Evolutionary conservation across 2,329 filamentous ascomycete genomes (phyloP).

Genomic region (Aureobasidium sp.): DNA sequence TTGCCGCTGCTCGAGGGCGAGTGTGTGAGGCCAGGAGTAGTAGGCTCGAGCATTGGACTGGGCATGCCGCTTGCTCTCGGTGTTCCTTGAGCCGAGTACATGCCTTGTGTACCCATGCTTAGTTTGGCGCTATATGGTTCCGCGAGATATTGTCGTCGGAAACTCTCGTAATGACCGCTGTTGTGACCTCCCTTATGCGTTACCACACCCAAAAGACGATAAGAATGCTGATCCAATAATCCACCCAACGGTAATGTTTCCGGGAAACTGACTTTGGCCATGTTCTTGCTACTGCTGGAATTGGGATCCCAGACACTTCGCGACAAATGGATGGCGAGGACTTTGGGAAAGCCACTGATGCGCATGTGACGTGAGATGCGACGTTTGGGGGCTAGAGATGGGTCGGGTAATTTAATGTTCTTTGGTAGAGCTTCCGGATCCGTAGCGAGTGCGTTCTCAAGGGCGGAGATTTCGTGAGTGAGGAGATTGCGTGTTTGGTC

Average conservation of each 20-base stretch:
- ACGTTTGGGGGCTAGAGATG: constrained; percentile 65
- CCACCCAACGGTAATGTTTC: constrained; percentile 78
- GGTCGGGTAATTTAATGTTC: constrained; percentile 65
- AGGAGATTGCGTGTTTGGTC: constrained; percentile 36
- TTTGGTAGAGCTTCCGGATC: constrained; percentile 73
- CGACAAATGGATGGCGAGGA: constrained; percentile 86
- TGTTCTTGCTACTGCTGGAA: constrained; percentile 74
- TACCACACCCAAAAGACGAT: constrained; percentile 77
- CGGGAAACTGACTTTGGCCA: constrained; percentile 86
- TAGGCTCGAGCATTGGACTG: constrained; percentile 17
- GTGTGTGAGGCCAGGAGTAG: background rate
- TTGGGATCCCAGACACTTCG: constrained; percentile 81
- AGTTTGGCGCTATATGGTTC: constrained; percentile 76
- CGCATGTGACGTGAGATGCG: constrained; percentile 81
- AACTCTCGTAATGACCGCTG: constrained; percentile 95
- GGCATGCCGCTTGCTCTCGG: constrained; percentile 22
- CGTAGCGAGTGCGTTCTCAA: constrained; percentile 61
- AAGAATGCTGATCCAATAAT: constrained; percentile 66
- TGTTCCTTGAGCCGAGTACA: constrained; percentile 53
- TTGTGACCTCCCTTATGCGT: constrained; percentile 94
- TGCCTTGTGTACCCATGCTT: constrained; percentile 65
- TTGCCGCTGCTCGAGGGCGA: constrained; percentile 4
- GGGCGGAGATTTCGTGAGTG: constrained; percentile 51
- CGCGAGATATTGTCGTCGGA: constrained; percentile 73
- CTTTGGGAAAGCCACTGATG: constrained; percentile 78